phyloP scores from a whole-genome alignment of 192 early-diverging fungal genomes.

The Physocladia obscura region DNA sequence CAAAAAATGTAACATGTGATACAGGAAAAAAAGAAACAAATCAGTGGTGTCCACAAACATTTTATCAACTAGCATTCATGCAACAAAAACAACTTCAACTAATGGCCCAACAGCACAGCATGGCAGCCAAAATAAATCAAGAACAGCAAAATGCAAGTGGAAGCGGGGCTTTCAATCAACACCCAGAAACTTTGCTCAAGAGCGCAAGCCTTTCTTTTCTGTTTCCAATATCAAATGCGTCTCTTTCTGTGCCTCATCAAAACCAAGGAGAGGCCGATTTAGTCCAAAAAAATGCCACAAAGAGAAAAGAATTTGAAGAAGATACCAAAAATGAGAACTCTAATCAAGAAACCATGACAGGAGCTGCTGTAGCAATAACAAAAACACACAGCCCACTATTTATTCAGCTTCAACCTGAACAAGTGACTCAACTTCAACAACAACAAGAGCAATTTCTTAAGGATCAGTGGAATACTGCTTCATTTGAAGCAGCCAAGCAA shows the following conservation, averaged over 20 bases:
- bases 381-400: background rate
- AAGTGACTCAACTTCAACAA: background rate
- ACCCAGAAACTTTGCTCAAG: background rate
- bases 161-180: background rate
- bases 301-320: background rate
- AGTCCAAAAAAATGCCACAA: background rate
- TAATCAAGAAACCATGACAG: too few relatives aligned
- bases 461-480: background rate
- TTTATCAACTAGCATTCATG: background rate
- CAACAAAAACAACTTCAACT: slow-evolving; percentile 2
- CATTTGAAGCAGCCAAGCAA: background rate
- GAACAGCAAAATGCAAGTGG: background rate
- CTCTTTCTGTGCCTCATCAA: background rate
- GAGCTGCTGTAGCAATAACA: too few relatives aligned
- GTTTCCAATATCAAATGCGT: background rate
- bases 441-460: background rate
- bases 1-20: background rate
- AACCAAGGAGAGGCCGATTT: background rate
- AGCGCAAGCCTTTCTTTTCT: background rate
- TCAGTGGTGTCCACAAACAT: background rate
- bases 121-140: background rate
- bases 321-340: too few relatives aligned
- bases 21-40: background rate
- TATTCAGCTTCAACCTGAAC: slow-evolving; percentile 8
- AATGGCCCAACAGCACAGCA: background rate